Percentiles rank a stretch among this genome's conserved stretches.
These are phyloP conservation scores for Macrolepiota albuminosa DNA, from an alignment of 768 basidiomycete genomes.

Conservation along the genomic window DNA sequence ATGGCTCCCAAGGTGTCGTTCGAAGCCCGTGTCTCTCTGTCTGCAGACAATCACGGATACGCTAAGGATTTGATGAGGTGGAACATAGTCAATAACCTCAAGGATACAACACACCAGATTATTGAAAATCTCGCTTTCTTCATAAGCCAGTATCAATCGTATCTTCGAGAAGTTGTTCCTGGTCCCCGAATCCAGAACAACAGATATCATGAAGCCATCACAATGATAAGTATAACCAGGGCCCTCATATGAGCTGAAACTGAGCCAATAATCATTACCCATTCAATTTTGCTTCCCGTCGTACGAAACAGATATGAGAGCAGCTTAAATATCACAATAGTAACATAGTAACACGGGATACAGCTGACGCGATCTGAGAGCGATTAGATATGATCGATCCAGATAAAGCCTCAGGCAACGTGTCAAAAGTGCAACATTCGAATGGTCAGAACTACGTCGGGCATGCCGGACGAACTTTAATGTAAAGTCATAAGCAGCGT, in stretches of 20 bases:
- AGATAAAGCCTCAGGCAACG: background rate
- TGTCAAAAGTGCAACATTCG: background rate
- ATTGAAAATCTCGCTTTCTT: slow-evolving; percentile 4
- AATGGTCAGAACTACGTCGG: background rate
- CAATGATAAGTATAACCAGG: slow-evolving; percentile 1
- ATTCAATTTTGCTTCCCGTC: background rate
- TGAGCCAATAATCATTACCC: background rate
- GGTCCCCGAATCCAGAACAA: slow-evolving; percentile 9
- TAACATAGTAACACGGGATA: background rate
- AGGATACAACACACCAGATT: slow-evolving; percentile 5
- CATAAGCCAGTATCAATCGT: slow-evolving; percentile 8
- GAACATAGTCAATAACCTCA: background rate
- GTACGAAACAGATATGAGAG: background rate
- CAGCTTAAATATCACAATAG: background rate
- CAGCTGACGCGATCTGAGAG: background rate
- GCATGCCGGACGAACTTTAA: too few species aligned
- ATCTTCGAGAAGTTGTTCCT: slow-evolving; percentile 5
- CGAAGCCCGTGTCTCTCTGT: background rate
- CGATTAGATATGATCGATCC: background rate
- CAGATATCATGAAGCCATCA: slow-evolving; percentile 10
- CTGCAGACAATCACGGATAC: slow-evolving; percentile 3
- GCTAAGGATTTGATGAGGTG: background rate
- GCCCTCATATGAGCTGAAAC: slow-evolving; percentile 8
- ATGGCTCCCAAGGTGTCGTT: background rate
- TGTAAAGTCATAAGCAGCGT: background rate